Percentiles rank a stretch among this genome's conserved stretches.
These are phyloP conservation scores for Coemansia sp. DNA, from an alignment of 371 early-diverging fungal species.

Conservation along the genomic window DNA sequence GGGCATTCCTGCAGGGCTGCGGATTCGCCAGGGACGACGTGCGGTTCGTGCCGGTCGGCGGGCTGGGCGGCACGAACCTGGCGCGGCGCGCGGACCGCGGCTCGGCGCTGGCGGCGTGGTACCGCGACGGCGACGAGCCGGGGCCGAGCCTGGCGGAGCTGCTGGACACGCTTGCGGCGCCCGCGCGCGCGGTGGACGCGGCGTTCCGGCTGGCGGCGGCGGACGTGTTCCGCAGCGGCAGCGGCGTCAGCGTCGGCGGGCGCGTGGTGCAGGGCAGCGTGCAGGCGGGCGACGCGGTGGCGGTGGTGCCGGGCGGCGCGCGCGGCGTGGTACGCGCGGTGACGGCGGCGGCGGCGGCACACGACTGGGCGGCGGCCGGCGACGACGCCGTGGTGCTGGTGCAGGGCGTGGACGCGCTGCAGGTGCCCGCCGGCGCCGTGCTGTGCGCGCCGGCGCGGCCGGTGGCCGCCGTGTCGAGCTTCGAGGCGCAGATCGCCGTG, in stretches of 20 bases:
- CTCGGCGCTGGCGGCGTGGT: conserved; percentile 61
- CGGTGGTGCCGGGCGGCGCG: conserved; percentile 81
- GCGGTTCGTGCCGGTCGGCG: conserved; percentile 83
- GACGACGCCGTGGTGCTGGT: conserved; percentile 82
- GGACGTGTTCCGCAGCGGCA: conserved; percentile 83
- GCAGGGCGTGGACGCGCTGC: conserved; percentile 75
- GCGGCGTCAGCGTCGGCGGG: conserved; percentile 74
- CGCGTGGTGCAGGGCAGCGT: conserved; percentile 82
- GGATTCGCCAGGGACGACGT: conserved; percentile 76
- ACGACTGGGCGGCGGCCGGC: conserved; percentile 90
- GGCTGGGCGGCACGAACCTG: conserved; percentile 85
- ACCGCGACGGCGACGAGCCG: conserved; percentile 46
- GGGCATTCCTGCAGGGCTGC: conserved; percentile 63
- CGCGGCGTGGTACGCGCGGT: conserved; percentile 70
- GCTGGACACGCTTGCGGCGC: conserved; percentile 70
- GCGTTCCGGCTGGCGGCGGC: conserved; percentile 81
- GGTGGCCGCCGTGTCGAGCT: conserved; percentile 69
- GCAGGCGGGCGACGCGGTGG: conserved; percentile 81
- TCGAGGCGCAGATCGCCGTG: conserved; percentile 85
- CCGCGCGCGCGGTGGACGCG: conserved; percentile 70
- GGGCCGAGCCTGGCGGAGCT: conserved; percentile 53
- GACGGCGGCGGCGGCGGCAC: conserved; percentile 68
- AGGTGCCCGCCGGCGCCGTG: conserved; percentile 73
- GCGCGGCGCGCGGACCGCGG: conserved; percentile 52
- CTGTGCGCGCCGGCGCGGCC: conserved; percentile 67